Percentiles rank a stretch among this genome's conserved stretches.
These are phyloP conservation scores for Chaetomium fimeti DNA, from an alignment of 495 filamentous ascomycete species.

Conservation along the genomic window DNA sequence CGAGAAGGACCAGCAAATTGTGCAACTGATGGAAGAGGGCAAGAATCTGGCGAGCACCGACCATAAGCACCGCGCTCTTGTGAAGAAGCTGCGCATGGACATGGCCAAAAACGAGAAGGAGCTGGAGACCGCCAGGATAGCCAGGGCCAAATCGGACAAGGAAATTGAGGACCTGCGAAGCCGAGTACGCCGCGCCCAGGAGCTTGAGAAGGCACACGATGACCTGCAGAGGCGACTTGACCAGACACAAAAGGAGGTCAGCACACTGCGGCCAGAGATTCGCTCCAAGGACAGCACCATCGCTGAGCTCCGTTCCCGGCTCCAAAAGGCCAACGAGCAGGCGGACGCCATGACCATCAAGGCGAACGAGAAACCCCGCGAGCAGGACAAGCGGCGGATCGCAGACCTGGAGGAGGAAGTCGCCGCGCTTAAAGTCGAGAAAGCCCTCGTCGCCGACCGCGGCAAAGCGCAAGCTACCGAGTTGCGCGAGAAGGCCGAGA, in stretches of 20 bases:
- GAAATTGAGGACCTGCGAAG: conserved; percentile 58
- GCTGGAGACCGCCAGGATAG: conserved; percentile 58
- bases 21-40: conserved; percentile 85
- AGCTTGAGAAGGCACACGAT: conserved; percentile 61
- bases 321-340: conserved; percentile 65
- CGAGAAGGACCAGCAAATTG: conserved; percentile 88
- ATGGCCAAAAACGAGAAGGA: conserved; percentile 63
- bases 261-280: conserved; percentile 61
- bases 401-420: conserved; percentile 72
- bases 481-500: conserved; percentile 66
- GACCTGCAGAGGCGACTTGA: conserved; percentile 65
- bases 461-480: conserved; percentile 66
- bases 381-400: conserved; percentile 64
- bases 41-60: conserved; percentile 84
- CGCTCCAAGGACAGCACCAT: conserved; percentile 65
- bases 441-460: conserved; percentile 67
- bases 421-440: conserved; percentile 70
- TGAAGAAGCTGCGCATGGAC: conserved; percentile 76
- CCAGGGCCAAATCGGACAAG: conserved; percentile 65
- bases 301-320: conserved; percentile 64
- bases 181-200: conserved; percentile 61
- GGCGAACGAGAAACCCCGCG: conserved; percentile 62
- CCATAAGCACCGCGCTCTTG: conserved; percentile 72
- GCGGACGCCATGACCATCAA: conserved; percentile 66
- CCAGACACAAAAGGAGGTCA: conserved; percentile 67